phyloP scores from a whole-genome alignment of 2,329 filamentous ascomycete species.

The Pseudocercospora musae region DNA sequence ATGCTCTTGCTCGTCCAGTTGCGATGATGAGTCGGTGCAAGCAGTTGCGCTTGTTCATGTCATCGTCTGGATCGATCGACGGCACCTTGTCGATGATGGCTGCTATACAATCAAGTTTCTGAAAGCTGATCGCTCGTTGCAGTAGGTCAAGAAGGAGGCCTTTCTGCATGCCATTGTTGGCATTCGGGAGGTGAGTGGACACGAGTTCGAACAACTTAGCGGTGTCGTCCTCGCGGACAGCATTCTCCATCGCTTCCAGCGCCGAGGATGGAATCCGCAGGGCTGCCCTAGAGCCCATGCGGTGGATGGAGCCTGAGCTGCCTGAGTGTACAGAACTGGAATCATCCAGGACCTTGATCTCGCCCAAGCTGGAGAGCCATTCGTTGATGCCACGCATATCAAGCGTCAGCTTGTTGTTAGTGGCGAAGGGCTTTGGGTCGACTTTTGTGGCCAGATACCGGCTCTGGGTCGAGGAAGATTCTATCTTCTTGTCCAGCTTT shows the following conservation, averaged over 20 bases:
- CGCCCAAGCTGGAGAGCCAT: constrained; percentile 80
- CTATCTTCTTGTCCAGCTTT: constrained; percentile 94
- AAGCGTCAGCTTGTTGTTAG: constrained; percentile 59
- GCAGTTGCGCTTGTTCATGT: constrained; percentile 91
- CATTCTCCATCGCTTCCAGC: constrained; percentile 69
- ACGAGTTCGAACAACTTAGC: constrained; percentile 50
- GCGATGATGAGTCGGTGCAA: constrained; percentile 90
- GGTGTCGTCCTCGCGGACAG: constrained; percentile 67
- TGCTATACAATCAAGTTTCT: constrained; percentile 67
- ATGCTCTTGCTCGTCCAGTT: constrained; percentile 71
- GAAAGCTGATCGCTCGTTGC: constrained; percentile 70
- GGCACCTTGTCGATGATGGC: constrained; percentile 66
- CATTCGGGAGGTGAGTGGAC: constrained; percentile 22
- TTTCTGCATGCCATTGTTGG: constrained; percentile 54
- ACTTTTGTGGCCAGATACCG: constrained; percentile 89
- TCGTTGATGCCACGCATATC: constrained; percentile 74
- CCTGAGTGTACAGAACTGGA: constrained; percentile 64
- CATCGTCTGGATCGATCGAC: constrained; percentile 78
- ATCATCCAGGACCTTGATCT: constrained; percentile 74
- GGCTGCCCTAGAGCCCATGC: constrained; percentile 71
- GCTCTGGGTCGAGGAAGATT: constrained; percentile 67
- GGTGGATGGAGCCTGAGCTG: constrained; percentile 64
- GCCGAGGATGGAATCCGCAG: constrained; percentile 66
- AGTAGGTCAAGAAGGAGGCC: constrained; percentile 74
- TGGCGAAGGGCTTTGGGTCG: constrained; percentile 82